Evolutionary conservation across 139 green algal genomes (phyloP).

Genomic region (Micromonas commoda): DNA sequence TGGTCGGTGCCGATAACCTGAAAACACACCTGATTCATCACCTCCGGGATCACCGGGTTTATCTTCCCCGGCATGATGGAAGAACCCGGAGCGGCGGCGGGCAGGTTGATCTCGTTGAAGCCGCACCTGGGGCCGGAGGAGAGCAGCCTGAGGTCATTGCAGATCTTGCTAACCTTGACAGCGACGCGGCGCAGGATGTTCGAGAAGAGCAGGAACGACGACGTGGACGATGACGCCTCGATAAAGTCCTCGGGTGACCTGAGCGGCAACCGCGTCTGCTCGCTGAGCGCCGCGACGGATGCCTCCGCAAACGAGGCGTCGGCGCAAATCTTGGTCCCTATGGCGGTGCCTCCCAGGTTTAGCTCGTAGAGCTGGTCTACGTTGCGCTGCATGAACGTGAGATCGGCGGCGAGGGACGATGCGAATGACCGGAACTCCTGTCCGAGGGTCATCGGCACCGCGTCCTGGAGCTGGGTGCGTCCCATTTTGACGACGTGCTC

Average conservation of each 20-base stretch:
- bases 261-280: not conserved
- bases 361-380: constrained; percentile 11
- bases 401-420: not conserved
- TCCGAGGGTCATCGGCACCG: constrained; percentile 85
- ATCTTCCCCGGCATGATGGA: constrained; percentile 26
- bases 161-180: constrained; percentile 15
- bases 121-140: constrained; percentile 8
- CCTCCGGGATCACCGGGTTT: constrained; percentile 19
- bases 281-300: not conserved
- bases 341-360: constrained; percentile 11
- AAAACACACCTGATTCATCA: constrained; percentile 22
- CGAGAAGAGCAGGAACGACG: constrained; percentile 8
- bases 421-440: constrained; percentile 72
- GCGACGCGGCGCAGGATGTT: constrained; percentile 21
- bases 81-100: not conserved
- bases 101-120: constrained; percentile 24
- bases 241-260: constrained; percentile 12
- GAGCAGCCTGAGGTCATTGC: constrained; percentile 18
- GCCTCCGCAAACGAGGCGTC: not conserved
- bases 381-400: constrained; percentile 7
- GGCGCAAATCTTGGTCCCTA: constrained; percentile 8
- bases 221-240: constrained; percentile 19
- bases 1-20: not conserved
- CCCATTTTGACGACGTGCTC: constrained; percentile 91
- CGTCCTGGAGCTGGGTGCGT: constrained; percentile 89